Conservation (phyloP, 2,329 filamentous ascomycete genomes). For the Furcasterigmium sp. region DNA sequence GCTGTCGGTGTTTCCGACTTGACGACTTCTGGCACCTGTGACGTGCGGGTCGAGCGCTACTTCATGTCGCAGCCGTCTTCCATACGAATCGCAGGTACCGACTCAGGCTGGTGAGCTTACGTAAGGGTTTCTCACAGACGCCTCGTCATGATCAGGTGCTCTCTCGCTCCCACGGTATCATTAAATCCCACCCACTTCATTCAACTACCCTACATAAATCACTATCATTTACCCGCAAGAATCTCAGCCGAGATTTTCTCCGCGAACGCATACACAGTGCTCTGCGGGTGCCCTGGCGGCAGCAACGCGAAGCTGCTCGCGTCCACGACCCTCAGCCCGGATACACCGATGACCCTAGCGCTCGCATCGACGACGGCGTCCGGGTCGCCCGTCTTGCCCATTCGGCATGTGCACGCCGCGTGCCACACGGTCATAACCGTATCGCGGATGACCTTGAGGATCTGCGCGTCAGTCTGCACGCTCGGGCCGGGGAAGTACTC, state of each 20-base stretch:
- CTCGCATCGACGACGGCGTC: constrained; percentile 23
- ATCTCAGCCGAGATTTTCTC: constrained; percentile 18
- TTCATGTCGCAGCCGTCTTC: too few species aligned
- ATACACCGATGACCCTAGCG: constrained; percentile 22
- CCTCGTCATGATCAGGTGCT: too few species aligned
- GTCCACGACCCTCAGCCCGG: constrained; percentile 23
- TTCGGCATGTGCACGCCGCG: constrained; percentile 10
- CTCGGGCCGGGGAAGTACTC: constrained; percentile 25
- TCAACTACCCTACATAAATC: too few species aligned
- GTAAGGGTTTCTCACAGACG: too few species aligned
- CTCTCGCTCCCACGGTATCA: too few species aligned
- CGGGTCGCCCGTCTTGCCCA: constrained; percentile 21
- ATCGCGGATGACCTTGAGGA: constrained; percentile 15
- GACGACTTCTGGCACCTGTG: too few species aligned
- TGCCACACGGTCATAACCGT: constrained; percentile 6
- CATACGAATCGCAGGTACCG: too few species aligned
- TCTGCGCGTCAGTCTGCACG: constrained; percentile 33
- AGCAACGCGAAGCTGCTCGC: constrained; percentile 20
- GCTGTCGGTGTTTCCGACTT: too few species aligned
- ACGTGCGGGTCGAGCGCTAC: too few species aligned
- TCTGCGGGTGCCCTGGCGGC: constrained; percentile 18
- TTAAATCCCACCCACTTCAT: too few species aligned
- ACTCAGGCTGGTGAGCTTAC: too few species aligned
- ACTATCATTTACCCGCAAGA: constrained; percentile 28
- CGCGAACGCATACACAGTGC: constrained; percentile 15